Evolutionary conservation across 345 rosid genomes (phyloP), one percentile per base, ranked within the genome.

Genomic region (Eucalyptus polyanthemos): DNA sequence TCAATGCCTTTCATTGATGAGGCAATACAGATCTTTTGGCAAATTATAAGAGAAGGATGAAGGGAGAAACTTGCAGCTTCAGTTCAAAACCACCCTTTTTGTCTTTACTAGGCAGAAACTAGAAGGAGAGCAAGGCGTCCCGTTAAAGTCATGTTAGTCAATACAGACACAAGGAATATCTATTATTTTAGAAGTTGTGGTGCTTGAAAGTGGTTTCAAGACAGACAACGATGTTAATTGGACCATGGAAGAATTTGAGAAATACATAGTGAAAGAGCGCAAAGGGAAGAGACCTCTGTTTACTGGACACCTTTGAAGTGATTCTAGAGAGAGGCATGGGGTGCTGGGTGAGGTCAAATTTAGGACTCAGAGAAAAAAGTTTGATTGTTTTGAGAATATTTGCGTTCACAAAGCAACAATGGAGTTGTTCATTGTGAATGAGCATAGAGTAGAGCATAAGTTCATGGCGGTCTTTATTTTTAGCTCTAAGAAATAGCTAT

Each of bases 191-290:
- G 12, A 37, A 2, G 47, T 80, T 2, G 86, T 80, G 6, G 86
- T 40, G 25, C 49, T 86, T 50, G 88, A 86, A 2, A 29, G n/a
- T 51, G 88, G 0, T 86, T 86, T 53, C n/a, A 19, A 34, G 40
- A 80, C 0, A 80, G 12, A 16, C 2, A 1, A 8, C 0, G 2
- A 8, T 10, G 22, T 0, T 31, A 2, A 76, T 22, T 76, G 25
- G 86, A 31, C 47, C 14, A 21, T 7, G 45, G 85, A 76, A 76
- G 85, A 76, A 34, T 53, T 87, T 87, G 88, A 87, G 47, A 34
- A 25, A 10, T 42, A 10, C 27, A 50, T 56, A 4, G 51, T 87
- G 15, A 54, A 21, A 56, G 50, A 56, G 24, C 3, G 47, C 1
- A 2, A 37, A 42, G 24, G 14, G 47, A 80, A 22, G 86, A 37